Evolutionary conservation across 345 rosid genomes (phyloP).

Genomic region (Bruguiera gymnorhiza): DNA sequence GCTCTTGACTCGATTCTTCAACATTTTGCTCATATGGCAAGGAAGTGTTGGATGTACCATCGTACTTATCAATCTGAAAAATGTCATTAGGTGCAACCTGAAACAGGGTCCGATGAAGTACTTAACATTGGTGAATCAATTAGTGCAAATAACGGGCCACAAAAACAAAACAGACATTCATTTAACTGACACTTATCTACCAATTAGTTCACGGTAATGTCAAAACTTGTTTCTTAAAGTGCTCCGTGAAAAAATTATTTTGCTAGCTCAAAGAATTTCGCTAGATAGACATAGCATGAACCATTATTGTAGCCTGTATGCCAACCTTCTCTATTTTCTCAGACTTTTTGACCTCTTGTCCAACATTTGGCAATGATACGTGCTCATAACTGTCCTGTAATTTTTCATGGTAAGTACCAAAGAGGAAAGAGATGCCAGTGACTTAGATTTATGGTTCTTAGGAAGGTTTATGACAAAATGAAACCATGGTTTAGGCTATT

Average conservation of each 20-base stretch:
- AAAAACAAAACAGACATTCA: conserved; percentile 3
- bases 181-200: not conserved
- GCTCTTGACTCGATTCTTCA: conserved; percentile 48
- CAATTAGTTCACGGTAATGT: no score
- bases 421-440: not conserved
- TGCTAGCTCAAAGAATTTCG: not conserved
- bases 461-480: no score
- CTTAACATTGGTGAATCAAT: conserved; percentile 10
- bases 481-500: not conserved
- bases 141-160: not conserved
- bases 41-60: conserved; percentile 38
- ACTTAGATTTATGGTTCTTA: not conserved
- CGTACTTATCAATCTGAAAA: conserved; percentile 56
- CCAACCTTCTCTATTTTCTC: not conserved
- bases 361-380: not conserved
- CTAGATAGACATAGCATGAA: not conserved
- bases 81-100: conserved; percentile 87
- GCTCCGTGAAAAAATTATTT: not conserved
- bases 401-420: not conserved
- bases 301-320: not conserved
- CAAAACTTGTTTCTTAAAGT: not conserved
- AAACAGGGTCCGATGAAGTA: conserved; percentile 20
- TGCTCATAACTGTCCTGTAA: not conserved
- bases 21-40: conserved; percentile 36
- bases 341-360: not conserved